Evolutionary conservation across 768 basidiomycete species (phyloP).

Genomic region (Tricholoma matsutake): DNA sequence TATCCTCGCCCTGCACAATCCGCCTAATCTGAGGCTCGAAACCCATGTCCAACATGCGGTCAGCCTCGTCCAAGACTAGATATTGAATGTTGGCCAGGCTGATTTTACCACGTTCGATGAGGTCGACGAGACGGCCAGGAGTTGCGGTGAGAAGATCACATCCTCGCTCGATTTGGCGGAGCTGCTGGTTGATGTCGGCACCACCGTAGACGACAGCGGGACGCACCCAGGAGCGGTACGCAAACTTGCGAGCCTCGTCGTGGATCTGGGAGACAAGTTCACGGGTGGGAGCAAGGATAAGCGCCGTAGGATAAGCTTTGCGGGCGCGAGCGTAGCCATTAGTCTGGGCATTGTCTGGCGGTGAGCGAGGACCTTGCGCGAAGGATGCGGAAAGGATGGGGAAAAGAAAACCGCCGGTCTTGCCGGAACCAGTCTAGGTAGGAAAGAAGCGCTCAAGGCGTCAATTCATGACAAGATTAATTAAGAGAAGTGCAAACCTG

Average conservation of each 20-base stretch:
- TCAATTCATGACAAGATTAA: slow-evolving; percentile 9
- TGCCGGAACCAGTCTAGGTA: slow-evolving; percentile 96
- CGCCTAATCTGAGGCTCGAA: slow-evolving; percentile 99
- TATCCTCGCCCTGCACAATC: slow-evolving; percentile 97
- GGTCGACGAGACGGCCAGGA: slow-evolving; percentile 95
- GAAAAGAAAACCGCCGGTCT: slow-evolving; percentile 98
- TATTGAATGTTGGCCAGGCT: slow-evolving; percentile 95
- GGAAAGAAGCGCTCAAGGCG: background rate
- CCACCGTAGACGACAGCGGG: slow-evolving; percentile 99
- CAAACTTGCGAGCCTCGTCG: slow-evolving; percentile 98
- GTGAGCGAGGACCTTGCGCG: slow-evolving; percentile 69
- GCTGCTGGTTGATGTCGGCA: slow-evolving; percentile 95
- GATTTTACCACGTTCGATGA: slow-evolving; percentile 97
- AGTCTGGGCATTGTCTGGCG: slow-evolving; percentile 51
- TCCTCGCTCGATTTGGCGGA: slow-evolving; percentile 91
- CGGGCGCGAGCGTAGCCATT: slow-evolving; percentile 63
- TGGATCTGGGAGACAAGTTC: slow-evolving; percentile 99
- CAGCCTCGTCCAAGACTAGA: slow-evolving; percentile 98
- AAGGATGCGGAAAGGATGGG: slow-evolving; percentile 97
- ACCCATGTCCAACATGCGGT: slow-evolving; percentile 99
- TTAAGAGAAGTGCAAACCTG: slow-evolving; percentile 49
- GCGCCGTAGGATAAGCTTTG: slow-evolving; percentile 95
- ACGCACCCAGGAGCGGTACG: slow-evolving; percentile 98
- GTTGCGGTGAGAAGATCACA: slow-evolving; percentile 97
- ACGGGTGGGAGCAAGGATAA: slow-evolving; percentile 96